Percentiles rank a stretch among this genome's conserved stretches.
Conservation (phyloP, 2,329 filamentous ascomycete genomes). For the Magnaporthiopsis poae region DNA sequence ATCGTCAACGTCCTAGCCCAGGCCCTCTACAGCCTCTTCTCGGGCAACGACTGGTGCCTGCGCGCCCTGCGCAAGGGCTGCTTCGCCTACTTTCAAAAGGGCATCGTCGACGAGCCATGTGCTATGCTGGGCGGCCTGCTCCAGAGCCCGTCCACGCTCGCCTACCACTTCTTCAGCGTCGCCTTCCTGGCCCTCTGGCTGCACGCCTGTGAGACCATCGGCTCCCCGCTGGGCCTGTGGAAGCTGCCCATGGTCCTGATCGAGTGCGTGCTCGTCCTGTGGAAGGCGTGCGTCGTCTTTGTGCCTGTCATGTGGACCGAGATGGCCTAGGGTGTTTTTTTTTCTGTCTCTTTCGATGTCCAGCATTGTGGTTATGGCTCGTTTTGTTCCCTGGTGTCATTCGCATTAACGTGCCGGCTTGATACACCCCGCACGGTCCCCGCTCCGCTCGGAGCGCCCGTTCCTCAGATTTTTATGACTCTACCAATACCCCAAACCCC, state of each 20-base stretch:
- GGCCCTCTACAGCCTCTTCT: conserved; percentile 84
- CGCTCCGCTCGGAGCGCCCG: background rate
- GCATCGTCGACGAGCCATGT: conserved; percentile 66
- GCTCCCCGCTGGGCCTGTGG: conserved; percentile 39
- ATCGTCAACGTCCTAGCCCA: conserved; percentile 98
- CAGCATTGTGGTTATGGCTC: background rate
- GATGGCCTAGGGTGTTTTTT: background rate
- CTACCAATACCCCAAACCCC: background rate
- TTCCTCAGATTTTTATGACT: background rate
- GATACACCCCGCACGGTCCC: background rate
- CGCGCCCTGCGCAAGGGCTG: conserved; percentile 77
- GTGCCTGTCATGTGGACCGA: conserved; percentile 61
- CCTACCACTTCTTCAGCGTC: conserved; percentile 90
- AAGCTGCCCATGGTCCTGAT: conserved; percentile 56
- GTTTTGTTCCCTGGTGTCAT: background rate
- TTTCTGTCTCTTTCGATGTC: background rate
- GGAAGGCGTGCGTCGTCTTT: conserved; percentile 72
- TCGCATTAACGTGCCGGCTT: background rate
- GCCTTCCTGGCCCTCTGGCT: conserved; percentile 68
- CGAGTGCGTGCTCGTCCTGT: conserved; percentile 61
- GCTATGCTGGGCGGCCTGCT: conserved; percentile 76
- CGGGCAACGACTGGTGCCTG: conserved; percentile 69
- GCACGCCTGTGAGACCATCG: conserved; percentile 30
- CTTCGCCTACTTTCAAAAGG: conserved; percentile 80
- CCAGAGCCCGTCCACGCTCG: conserved; percentile 63